A percentile compares a stretch with the other conserved stretches of the same genome.
Evolutionary conservation across 768 basidiomycete species (phyloP).

Genomic region (Lactarius sp.): DNA sequence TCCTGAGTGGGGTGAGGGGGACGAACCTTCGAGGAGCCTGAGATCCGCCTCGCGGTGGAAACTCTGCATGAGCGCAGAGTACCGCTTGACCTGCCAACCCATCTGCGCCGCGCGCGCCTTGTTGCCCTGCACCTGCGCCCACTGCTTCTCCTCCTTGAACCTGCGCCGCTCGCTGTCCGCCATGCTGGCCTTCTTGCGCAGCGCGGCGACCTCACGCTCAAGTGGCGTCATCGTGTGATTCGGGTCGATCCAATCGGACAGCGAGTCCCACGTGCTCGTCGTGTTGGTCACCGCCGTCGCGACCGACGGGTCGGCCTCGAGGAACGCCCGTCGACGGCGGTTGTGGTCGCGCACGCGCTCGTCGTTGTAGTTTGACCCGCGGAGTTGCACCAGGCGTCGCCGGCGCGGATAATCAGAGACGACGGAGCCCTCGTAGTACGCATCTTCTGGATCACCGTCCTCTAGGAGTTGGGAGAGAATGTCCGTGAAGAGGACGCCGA

Average conservation of each 20-base stretch:
- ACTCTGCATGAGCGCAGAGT: constrained; percentile 73
- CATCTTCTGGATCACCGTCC: constrained; percentile 36
- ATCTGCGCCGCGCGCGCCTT: constrained; percentile 68
- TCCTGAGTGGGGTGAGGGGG: not conserved
- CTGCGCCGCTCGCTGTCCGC: constrained; percentile 80
- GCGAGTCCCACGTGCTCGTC: constrained; percentile 63
- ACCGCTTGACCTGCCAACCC: constrained; percentile 80
- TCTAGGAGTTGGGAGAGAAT: constrained; percentile 63
- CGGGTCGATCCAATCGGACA: constrained; percentile 60
- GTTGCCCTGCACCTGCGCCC: constrained; percentile 80
- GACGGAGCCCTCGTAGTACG: constrained; percentile 27
- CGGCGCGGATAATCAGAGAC: constrained; percentile 18
- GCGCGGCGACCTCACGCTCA: constrained; percentile 68
- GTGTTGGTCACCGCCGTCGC: constrained; percentile 33
- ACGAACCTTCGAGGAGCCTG: constrained; percentile 59
- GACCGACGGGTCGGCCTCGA: constrained; percentile 29
- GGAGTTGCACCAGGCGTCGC: constrained; percentile 26
- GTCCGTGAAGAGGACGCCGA: constrained; percentile 70
- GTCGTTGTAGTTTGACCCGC: constrained; percentile 1
- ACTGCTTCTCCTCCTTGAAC: constrained; percentile 82
- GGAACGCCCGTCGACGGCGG: constrained; percentile 28
- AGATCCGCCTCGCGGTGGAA: constrained; percentile 74
- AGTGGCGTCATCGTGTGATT: constrained; percentile 54
- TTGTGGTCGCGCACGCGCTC: constrained; percentile 15
- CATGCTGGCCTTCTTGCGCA: constrained; percentile 71